Base-by-base conservation (phyloP, 2,329 filamentous ascomycete genomes). In the Cryphonectria carpinicola region DNA sequence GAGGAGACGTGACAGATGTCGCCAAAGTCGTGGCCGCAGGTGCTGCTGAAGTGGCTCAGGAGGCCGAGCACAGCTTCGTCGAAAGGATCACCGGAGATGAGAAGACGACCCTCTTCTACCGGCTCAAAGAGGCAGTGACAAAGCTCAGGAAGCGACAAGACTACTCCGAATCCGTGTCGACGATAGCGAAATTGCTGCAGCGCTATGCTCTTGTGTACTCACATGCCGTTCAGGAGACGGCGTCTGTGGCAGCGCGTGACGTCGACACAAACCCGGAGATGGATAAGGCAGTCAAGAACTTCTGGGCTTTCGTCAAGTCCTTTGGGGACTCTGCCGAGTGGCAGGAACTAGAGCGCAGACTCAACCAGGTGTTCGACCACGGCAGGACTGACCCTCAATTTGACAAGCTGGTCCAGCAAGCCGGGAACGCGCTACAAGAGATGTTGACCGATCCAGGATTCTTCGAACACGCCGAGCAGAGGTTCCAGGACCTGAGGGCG, bases 391-490 rank as follows among this genome's bases (percentile, higher is more conserved):
- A 97, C 75, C 92, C 93, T 0, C 90, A 96, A 67, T 96, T 97
- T 71, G 94, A 98, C 76, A 84, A 89, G 19, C 82, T 97, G 37
- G 88, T 97, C 78, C 86, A 86, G 32, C 89, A 97, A 62, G 83
- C 95, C 41, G 92, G 92, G 14, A 88, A 90, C 68, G 88, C 92
- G 4, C 80, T 97, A 5, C 92, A 97, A 77, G 90, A 92, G 73
- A 90, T 98, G 79, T 83, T 98, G 58, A 96, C 90, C 0, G 92
- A 98, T 73, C 95, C 95, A 0, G 87, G 90, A 4, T 98, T 97
- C 80, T 93, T 97, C 76, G 92, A 95, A 63, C 86, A 93, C 54
- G 89, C 90, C 0, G 89, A 92, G 35, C 79, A 85, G 65, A 84
- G 85, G 13, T 80, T 90, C 52, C 80, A 84, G 19, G 81, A 85